Percentiles rank a stretch among this genome's conserved stretches.
Conservation (phyloP, 148 eudicot genomes). For the Vaccinium vitisidaea region DNA sequence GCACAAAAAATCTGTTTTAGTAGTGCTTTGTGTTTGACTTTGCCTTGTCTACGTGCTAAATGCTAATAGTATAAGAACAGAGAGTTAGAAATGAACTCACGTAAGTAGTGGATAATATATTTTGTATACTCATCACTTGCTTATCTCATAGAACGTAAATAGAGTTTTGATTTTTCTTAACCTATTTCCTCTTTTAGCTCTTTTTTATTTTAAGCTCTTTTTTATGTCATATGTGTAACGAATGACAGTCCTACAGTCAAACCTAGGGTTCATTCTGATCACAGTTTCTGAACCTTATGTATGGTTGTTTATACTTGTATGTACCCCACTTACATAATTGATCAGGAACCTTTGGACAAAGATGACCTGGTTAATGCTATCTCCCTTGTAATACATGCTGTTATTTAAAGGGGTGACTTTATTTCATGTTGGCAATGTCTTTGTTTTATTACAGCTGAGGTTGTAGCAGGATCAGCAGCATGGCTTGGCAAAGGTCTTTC, state of each 20-base stretch:
- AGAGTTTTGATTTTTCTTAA: not conserved
- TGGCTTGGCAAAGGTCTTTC: slow-evolving; percentile 98
- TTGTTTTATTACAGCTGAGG: slow-evolving; percentile 73
- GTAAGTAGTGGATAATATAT: not conserved
- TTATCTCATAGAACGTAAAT: not conserved
- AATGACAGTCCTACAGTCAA: not conserved
- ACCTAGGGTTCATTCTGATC: slow-evolving; percentile 22
- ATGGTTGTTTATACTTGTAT: slow-evolving; percentile 6
- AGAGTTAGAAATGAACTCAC: not conserved
- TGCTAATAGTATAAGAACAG: not conserved
- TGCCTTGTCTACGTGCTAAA: not conserved
- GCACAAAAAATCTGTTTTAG: too few relatives aligned
- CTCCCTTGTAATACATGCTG: not conserved
- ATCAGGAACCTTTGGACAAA: not conserved
- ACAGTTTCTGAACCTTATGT: slow-evolving; percentile 19
- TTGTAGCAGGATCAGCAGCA: slow-evolving; percentile 96
- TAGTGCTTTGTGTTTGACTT: not conserved
- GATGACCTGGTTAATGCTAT: not conserved
- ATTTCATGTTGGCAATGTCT: slow-evolving; percentile 19
- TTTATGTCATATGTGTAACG: not conserved
- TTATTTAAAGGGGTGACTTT: slow-evolving; percentile 3
- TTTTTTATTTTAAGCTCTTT: not conserved
- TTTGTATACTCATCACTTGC: not conserved
- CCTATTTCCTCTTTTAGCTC: not conserved
- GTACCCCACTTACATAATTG: not conserved